Evolutionary conservation across 1,284 basidiomycete species (phyloP).

Genomic region (Pseudomicrostroma phylloplanum): DNA sequence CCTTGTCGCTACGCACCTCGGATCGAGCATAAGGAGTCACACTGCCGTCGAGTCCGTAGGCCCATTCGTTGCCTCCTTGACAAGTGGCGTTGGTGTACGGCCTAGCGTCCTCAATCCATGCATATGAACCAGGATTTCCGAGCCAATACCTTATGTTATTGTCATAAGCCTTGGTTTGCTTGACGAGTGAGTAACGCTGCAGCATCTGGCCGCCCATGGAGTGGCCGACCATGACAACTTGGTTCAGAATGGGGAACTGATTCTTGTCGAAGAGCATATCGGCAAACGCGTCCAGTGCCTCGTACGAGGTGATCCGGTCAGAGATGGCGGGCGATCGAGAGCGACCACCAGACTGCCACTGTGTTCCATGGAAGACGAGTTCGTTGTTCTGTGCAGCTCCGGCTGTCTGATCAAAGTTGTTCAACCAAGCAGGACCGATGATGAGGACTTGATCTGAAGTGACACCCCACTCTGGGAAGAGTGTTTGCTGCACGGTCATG

Average conservation of each 20-base stretch:
- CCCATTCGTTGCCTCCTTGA: slow-evolving; percentile 20
- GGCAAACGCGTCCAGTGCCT: slow-evolving; percentile 32
- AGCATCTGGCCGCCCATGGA: slow-evolving; percentile 44
- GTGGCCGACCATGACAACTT: slow-evolving; percentile 36
- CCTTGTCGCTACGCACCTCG: slow-evolving; percentile 24
- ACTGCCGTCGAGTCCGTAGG: slow-evolving; percentile 30
- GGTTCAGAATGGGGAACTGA: slow-evolving; percentile 31
- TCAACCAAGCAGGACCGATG: slow-evolving; percentile 37
- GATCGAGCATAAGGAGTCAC: slow-evolving; percentile 29
- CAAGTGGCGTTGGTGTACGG: slow-evolving; percentile 21
- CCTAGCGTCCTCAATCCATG: slow-evolving; percentile 25
- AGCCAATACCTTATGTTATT: slow-evolving; percentile 29
- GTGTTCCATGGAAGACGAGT: slow-evolving; percentile 29
- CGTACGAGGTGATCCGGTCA: slow-evolving; percentile 25
- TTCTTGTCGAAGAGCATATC: slow-evolving; percentile 35
- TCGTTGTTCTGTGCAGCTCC: slow-evolving; percentile 28
- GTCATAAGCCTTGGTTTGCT: slow-evolving; percentile 22
- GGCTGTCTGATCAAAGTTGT: slow-evolving; percentile 22
- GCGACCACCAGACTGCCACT: slow-evolving; percentile 38
- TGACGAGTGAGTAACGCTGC: slow-evolving; percentile 31
- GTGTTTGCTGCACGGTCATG: slow-evolving; percentile 9
- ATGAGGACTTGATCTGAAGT: slow-evolving; percentile 27
- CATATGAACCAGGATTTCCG: slow-evolving; percentile 41
- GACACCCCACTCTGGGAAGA: slow-evolving; percentile 10
- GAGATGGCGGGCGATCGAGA: slow-evolving; percentile 21